These are phyloP conservation scores for Epicoccum sorghinum DNA, from an alignment of 2,329 filamentous ascomycete species.

Conservation along the genomic window DNA sequence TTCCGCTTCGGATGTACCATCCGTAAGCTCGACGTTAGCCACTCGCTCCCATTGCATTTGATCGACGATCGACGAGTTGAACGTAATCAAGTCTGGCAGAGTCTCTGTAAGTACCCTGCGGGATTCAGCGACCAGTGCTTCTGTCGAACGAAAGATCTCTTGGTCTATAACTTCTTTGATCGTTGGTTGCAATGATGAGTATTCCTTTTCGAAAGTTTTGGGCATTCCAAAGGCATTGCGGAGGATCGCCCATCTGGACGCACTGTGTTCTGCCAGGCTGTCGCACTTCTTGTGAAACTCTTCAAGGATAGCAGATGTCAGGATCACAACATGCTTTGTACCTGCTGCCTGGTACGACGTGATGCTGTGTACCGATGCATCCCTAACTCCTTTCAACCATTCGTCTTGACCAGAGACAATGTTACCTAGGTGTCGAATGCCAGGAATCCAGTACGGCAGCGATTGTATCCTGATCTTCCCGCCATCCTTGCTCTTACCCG, in stretches of 20 bases:
- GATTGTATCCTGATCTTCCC: slow-evolving; percentile 52
- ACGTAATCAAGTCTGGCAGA: slow-evolving; percentile 65
- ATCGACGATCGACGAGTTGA: slow-evolving; percentile 64
- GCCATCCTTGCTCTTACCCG: slow-evolving; percentile 28
- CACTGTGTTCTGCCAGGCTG: slow-evolving; percentile 27
- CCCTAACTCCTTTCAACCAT: slow-evolving; percentile 52
- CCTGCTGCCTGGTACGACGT: slow-evolving; percentile 59
- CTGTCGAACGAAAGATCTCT: slow-evolving; percentile 56
- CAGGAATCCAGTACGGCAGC: slow-evolving; percentile 66
- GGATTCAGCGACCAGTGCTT: slow-evolving; percentile 43
- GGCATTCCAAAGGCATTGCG: slow-evolving; percentile 41
- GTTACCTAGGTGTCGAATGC: slow-evolving; percentile 62
- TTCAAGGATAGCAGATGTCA: slow-evolving; percentile 54
- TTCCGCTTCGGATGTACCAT: slow-evolving; percentile 57
- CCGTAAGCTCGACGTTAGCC: slow-evolving; percentile 51
- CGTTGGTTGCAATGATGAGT: slow-evolving; percentile 38
- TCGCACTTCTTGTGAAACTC: slow-evolving; percentile 30
- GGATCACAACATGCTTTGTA: slow-evolving; percentile 57
- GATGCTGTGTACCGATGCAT: slow-evolving; percentile 49
- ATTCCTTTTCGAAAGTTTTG: slow-evolving; percentile 22
- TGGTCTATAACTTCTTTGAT: slow-evolving; percentile 41
- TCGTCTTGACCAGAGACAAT: slow-evolving; percentile 52
- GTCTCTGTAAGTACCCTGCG: slow-evolving; percentile 42
- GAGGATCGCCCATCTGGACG: slow-evolving; percentile 28
- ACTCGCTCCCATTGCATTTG: slow-evolving; percentile 68